Base-by-base conservation (phyloP, 2,329 filamentous ascomycete species). In the Phialophora chinensis region DNA sequence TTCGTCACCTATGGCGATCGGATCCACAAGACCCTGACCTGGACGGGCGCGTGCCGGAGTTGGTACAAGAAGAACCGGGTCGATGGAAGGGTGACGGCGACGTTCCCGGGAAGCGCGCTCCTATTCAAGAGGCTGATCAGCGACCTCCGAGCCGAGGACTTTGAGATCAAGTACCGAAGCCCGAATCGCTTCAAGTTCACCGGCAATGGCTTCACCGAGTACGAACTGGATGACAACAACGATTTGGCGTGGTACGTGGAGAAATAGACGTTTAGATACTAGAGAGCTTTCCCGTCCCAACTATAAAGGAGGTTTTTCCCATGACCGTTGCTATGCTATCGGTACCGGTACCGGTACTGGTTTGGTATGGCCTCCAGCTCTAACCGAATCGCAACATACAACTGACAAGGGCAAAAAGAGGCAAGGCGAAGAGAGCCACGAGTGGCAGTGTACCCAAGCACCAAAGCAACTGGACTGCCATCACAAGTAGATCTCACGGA, bases 261-360 rank as follows among this genome's bases (percentile, higher is more conserved):
- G 57, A 63, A 47, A 35, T 63, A 73, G 1, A 85, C 72, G 3
- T 73, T 78, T 67, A n/a, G n/a, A n/a, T 82, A 84, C 0, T 76
- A 6, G 76, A 77, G 11, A 79, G 73, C 10, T 74, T 79, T 5
- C 72, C 74, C 12, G 77, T 76, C 10, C 63, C 63, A 53, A 59
- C 62, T 17, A 66, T 59, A 53, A 62, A 62, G 44, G 64, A 62
- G 29, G 64, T 59, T 53, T 62, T 59, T 7, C 62, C 64, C 20
- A 44, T 29, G 27, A 29, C 2, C 27, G 27, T 29, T 29, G 27
- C 27, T 29, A 29, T 29, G 27, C 27, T 29, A 29, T 29, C 27
- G 27, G 27, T 29, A n/a, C n/a, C n/a, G n/a, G n/a, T n/a, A n/a
- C n/a, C n/a, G n/a, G n/a, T n/a, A n/a, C n/a, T 29, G 27, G 27